Base-by-base conservation (phyloP, 2,329 filamentous ascomycete genomes). In the Xylariaceae sp. region DNA sequence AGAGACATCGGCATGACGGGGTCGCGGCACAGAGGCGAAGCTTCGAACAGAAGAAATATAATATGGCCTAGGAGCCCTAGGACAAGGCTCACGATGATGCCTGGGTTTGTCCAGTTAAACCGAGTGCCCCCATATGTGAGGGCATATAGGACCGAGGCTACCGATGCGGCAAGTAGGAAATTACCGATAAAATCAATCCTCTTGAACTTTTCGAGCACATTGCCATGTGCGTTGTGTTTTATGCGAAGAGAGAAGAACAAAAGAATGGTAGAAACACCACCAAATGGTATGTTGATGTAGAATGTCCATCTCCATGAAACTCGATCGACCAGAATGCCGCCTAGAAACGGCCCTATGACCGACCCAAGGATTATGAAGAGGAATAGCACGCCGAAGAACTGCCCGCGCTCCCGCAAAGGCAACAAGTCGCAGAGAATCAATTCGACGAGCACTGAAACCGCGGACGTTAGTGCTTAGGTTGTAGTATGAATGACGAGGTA, bases 211-310 rank as follows among this genome's bases (percentile, higher is more conserved):
- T 55, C 10, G 23, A 7, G 9, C 27, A 56, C 23, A 1, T 52
- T 56, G 20, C 20, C 33, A 3, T 8, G 4, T 20, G 13, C 10
- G 20, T 4, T 33, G 10, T 56, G 30, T 21, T 33, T 15, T 2
- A 47, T 20, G 11, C 32, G 70, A 1, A 74, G 52, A 21, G 65
- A 32, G 27, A 72, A 65, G 21, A 72, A 36, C 36, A 65, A 68
- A 5, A 75, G 73, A 6, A 68, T 68, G 0, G 55, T 51, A 6
- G 60, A 60, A 32, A 73, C 64, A 23, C 60, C 76, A 4, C 70
- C 80, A 1, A 78, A 73, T 39, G 79, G 68, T 1, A 84, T 69
- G 58, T 84, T 85, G 69, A 85, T 79, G 60, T 85, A 85, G 52
- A 79, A 79, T 0, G 68, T 68, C 72, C 73, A 78, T 45, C 78